Percentiles rank a stretch among this genome's conserved stretches.
These are phyloP conservation scores for Phlyctochytrium planicorne DNA, from an alignment of 192 early-diverging fungal species.

Conservation along the genomic window DNA sequence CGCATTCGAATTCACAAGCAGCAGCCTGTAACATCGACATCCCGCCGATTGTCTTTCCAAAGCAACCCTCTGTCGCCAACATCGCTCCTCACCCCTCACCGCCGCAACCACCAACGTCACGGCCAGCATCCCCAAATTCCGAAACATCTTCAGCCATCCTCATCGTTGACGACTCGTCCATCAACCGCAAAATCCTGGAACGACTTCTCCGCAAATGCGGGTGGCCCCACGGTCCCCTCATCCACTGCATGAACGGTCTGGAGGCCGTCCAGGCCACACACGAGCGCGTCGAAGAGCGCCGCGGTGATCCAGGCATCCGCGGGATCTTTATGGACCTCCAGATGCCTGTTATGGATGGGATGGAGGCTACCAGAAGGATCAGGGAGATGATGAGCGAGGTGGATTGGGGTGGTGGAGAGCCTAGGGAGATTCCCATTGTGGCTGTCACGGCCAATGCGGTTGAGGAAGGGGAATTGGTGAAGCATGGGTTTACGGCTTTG, in stretches of 20 bases:
- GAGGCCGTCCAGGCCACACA: background rate
- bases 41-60: too few species aligned
- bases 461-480: conserved; percentile 7
- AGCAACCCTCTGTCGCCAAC: too few species aligned
- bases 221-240: background rate
- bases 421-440: conserved; percentile 3
- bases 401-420: too few species aligned
- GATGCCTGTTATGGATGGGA: conserved; percentile 24
- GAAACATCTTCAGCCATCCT: too few species aligned
- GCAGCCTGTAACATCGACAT: too few species aligned
- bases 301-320: background rate
- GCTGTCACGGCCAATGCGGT: conserved; percentile 17
- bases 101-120: too few species aligned
- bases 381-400: too few species aligned
- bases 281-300: too few species aligned
- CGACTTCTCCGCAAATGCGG: background rate
- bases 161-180: conserved; percentile 6
- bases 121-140: too few species aligned
- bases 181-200: conserved; percentile 13
- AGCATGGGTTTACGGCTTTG: conserved; percentile 10
- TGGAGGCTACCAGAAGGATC: conserved; percentile 8
- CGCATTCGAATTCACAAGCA: too few species aligned
- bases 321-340: conserved; percentile 17
- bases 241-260: background rate
- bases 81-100: too few species aligned